phyloP scores from a whole-genome alignment of 2,329 filamentous ascomycete genomes.

The Penicillium sp. region DNA sequence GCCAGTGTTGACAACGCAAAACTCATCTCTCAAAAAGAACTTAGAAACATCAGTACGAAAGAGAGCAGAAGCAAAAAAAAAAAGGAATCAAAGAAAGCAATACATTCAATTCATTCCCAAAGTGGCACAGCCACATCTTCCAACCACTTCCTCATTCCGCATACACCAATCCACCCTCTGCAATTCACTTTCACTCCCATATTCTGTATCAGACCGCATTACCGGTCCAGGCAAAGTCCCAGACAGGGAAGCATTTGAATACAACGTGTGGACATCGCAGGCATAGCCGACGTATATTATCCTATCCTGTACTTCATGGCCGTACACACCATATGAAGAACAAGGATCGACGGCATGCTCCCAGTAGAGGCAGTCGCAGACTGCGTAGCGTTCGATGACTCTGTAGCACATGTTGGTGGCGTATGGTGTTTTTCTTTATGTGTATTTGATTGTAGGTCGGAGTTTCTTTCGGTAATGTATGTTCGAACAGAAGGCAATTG shows the following conservation, averaged over 20 bases:
- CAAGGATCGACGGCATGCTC: constrained; percentile 82
- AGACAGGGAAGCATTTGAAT: neutral
- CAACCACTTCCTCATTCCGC: neutral
- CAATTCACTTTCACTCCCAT: constrained; percentile 23
- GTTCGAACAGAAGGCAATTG: too few species aligned
- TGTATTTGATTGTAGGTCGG: too few species aligned
- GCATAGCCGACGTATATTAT: constrained; percentile 79
- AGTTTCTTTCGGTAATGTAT: too few species aligned
- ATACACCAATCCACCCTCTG: neutral
- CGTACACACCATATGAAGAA: constrained; percentile 66
- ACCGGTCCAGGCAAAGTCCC: constrained; percentile 7
- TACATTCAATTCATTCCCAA: neutral
- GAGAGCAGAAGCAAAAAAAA: neutral
- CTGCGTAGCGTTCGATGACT: constrained; percentile 78
- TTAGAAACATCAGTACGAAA: neutral
- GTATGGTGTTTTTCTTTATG: neutral
- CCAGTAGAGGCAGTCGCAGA: constrained; percentile 84
- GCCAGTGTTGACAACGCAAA: neutral
- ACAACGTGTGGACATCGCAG: constrained; percentile 56
- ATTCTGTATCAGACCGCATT: constrained; percentile 26
- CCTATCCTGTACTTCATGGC: constrained; percentile 68
- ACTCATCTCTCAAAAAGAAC: too few species aligned
- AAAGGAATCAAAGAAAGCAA: neutral
- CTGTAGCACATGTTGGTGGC: constrained; percentile 72
- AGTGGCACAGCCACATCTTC: neutral